Evolutionary conservation across 108 stramenopile species (phyloP).

Genomic region (Cyclostephanos tholiformis): DNA sequence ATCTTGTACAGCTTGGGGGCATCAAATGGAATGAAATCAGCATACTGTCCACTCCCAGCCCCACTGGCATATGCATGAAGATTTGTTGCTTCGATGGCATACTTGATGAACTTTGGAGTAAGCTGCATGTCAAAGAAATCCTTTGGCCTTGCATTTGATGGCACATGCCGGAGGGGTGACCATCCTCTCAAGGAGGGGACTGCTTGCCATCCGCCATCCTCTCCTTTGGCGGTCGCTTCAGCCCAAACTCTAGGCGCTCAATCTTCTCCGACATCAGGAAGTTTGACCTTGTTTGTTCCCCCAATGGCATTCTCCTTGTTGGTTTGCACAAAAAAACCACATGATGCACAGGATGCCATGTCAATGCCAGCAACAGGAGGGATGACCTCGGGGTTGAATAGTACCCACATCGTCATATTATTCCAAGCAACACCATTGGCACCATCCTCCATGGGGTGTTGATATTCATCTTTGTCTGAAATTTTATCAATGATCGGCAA

Average conservation of each 20-base stretch:
- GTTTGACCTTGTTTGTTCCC: background rate
- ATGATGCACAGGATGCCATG: background rate
- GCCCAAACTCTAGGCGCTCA: background rate
- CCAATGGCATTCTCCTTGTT: constrained; percentile 1
- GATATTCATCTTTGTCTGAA: background rate
- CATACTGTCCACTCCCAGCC: background rate
- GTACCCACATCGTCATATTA: background rate
- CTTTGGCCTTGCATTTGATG: no score
- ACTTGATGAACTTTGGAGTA: no score
- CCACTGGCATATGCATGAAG: background rate
- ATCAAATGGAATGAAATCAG: constrained; percentile 12
- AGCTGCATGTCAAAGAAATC: no score
- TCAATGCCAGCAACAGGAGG: no score
- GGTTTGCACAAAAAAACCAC: background rate
- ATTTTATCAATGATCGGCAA: background rate
- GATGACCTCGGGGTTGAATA: background rate
- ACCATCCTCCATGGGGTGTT: no score
- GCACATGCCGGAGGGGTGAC: background rate
- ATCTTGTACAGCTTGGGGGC: constrained; percentile 4
- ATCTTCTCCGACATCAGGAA: background rate
- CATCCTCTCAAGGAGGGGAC: no score
- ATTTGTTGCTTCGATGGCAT: no score
- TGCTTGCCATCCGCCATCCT: no score
- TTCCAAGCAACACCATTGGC: no score
- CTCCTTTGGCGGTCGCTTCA: no score